phyloP scores from a whole-genome alignment of 1,139 yeast species.

The Suhomyces choctaworum region DNA sequence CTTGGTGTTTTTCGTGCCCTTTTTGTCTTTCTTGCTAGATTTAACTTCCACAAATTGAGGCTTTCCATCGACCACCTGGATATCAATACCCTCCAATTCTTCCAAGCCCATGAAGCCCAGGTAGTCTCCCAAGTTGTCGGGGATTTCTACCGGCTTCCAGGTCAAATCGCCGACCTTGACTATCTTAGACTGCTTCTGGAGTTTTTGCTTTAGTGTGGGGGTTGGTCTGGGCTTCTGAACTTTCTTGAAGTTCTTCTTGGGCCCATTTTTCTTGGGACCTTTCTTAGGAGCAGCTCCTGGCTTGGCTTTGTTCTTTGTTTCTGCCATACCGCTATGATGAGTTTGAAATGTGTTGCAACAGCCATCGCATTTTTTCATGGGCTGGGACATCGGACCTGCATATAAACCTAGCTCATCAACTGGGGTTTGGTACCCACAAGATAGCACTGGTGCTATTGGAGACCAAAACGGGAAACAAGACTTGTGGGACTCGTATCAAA shows the following conservation, averaged over 20 bases:
- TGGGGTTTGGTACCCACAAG: too few species aligned
- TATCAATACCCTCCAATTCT: conserved; percentile 91
- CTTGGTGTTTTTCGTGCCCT: neutral
- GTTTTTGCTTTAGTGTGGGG: conserved; percentile 35
- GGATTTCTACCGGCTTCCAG: conserved; percentile 84
- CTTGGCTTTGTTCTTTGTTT: neutral
- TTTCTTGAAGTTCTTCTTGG: conserved; percentile 14
- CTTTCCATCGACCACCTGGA: conserved; percentile 63
- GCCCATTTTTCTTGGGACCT: neutral
- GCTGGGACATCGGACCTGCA: neutral
- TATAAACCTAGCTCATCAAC: too few species aligned
- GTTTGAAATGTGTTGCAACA: too few species aligned
- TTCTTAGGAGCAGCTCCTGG: too few species aligned
- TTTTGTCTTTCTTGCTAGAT: conserved; percentile 11
- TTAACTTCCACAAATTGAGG: conserved; percentile 48
- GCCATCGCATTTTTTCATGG: conserved; percentile 6
- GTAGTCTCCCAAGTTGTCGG: conserved; percentile 81
- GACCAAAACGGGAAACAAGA: too few species aligned
- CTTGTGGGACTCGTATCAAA: too few species aligned
- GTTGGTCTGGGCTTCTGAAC: conserved; percentile 18
- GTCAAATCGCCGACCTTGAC: conserved; percentile 53
- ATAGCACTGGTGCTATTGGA: too few species aligned
- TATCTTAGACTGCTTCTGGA: conserved; percentile 37
- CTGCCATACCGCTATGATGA: too few species aligned
- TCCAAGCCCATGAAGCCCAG: conserved; percentile 92